Evolutionary conservation across 306 rosid species (phyloP).

Genomic region (Malus fusca): DNA sequence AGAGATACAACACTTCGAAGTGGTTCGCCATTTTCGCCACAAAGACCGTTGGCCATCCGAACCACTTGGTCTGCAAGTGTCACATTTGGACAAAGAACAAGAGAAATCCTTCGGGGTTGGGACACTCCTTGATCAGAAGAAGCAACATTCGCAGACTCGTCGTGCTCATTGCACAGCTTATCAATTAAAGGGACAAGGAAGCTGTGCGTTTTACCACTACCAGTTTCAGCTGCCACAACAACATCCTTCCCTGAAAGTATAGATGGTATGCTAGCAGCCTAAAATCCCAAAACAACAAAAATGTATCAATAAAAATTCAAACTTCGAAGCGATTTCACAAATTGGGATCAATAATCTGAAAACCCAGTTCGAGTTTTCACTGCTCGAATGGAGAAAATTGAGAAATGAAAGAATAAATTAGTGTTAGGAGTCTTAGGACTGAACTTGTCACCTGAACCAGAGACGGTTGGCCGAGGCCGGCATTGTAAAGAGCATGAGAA

Average conservation of each 20-base stretch:
- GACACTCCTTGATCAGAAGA: conserved; percentile 30
- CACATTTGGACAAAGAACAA: conserved; percentile 89
- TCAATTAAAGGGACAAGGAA: conserved; percentile 73
- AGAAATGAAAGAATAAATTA: neutral
- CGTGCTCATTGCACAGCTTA: conserved; percentile 28
- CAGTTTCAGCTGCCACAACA: conserved; percentile 93
- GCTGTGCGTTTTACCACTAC: conserved; percentile 90
- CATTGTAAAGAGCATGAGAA: conserved; percentile 56
- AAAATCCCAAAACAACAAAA: conserved; percentile 21
- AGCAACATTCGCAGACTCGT: conserved; percentile 24
- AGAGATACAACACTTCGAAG: conserved; percentile 63
- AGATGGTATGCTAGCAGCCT: conserved; percentile 86
- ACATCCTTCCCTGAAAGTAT: conserved; percentile 76
- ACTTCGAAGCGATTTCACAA: neutral
- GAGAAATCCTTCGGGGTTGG: conserved; percentile 31
- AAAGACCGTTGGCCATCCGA: conserved; percentile 72
- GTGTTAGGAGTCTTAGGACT: too few relatives aligned
- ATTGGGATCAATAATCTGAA: neutral
- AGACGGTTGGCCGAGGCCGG: conserved; percentile 76
- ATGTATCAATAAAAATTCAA: neutral
- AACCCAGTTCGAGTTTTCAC: neutral
- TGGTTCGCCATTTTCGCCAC: conserved; percentile 51
- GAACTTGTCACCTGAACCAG: conserved; percentile 50
- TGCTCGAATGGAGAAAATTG: neutral
- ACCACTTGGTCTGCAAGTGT: conserved; percentile 84